A percentile compares a stretch with the other conserved stretches of the same genome.
Conservation (phyloP, 2,329 filamentous ascomycete genomes). For the Verticillium alfalfae region DNA sequence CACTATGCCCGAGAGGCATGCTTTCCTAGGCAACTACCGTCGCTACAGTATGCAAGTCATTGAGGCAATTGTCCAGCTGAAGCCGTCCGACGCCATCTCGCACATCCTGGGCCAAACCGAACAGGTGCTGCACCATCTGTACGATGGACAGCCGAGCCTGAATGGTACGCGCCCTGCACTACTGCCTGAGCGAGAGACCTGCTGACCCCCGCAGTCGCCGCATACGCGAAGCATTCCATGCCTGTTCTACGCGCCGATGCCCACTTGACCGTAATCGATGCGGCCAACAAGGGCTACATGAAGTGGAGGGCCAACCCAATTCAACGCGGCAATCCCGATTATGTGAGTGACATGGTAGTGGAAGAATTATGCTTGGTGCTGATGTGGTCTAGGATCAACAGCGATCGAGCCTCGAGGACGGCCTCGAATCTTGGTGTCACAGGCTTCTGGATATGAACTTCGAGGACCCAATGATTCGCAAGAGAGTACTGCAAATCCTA, state of each 20-base stretch:
- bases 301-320: slow-evolving; percentile 56
- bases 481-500: slow-evolving; percentile 73
- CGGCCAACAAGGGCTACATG: slow-evolving; percentile 80
- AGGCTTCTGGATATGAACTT: slow-evolving; percentile 66
- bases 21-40: slow-evolving; percentile 92
- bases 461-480: slow-evolving; percentile 79
- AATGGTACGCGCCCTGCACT: slow-evolving; percentile 41
- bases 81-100: slow-evolving; percentile 76
- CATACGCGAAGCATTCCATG: slow-evolving; percentile 64
- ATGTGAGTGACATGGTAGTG: slow-evolving; percentile 1
- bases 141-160: slow-evolving; percentile 64
- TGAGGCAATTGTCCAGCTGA: slow-evolving; percentile 76
- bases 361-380: neutral
- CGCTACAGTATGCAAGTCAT: slow-evolving; percentile 85
- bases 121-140: slow-evolving; percentile 66
- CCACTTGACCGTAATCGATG: slow-evolving; percentile 83
- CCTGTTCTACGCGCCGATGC: slow-evolving; percentile 78
- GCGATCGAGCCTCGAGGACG: slow-evolving; percentile 52
- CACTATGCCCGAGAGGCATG: slow-evolving; percentile 86
- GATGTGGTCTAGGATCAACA: slow-evolving; percentile 35
- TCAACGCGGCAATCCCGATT: slow-evolving; percentile 11
- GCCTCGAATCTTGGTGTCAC: slow-evolving; percentile 67
- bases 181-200: neutral
- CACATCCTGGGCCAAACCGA: slow-evolving; percentile 83
- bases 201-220: slow-evolving; percentile 32